Evolutionary conservation across 2,329 filamentous ascomycete genomes (phyloP).

Genomic region (Xylariaceae sp.): DNA sequence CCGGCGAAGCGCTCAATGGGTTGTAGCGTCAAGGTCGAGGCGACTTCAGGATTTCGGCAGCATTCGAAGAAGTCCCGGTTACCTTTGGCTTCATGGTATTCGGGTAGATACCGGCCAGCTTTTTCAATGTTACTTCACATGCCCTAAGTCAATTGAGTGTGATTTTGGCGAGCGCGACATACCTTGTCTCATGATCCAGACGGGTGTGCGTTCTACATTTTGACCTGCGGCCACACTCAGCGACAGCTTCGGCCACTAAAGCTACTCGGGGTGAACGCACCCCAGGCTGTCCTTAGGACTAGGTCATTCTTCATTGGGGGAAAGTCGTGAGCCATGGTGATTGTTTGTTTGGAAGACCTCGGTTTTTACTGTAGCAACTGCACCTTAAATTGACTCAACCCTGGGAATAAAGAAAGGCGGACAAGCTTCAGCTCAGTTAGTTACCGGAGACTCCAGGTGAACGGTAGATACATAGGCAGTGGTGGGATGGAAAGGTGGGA

Average conservation of each 20-base stretch:
- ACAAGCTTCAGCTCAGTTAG: neutral
- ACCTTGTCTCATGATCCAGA: slow-evolving; percentile 99
- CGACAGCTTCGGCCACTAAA: slow-evolving; percentile 16
- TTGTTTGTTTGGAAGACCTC: neutral
- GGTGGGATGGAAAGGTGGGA: too few relatives aligned
- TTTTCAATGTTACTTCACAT: slow-evolving; percentile 9
- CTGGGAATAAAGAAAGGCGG: neutral
- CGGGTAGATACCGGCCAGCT: slow-evolving; percentile 95
- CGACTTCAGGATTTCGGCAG: slow-evolving; percentile 87
- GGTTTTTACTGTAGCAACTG: neutral
- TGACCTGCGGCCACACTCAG: slow-evolving; percentile 55
- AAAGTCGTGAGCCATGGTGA: slow-evolving; percentile 64
- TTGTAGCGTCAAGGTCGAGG: slow-evolving; percentile 88
- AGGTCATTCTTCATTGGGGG: slow-evolving; percentile 88
- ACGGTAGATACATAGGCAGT: too few relatives aligned
- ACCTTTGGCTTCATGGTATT: slow-evolving; percentile 95
- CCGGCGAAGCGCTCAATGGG: slow-evolving; percentile 87
- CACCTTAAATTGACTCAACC: neutral
- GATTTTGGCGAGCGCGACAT: slow-evolving; percentile 27
- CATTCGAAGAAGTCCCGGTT: slow-evolving; percentile 93
- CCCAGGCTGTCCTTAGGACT: slow-evolving; percentile 81
- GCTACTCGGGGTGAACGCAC: slow-evolving; percentile 43
- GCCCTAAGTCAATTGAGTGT: neutral
- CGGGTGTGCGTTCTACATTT: slow-evolving; percentile 84
- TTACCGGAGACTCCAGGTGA: neutral